A percentile compares a stretch with the other conserved stretches of the same genome.
These are phyloP conservation scores for Eurotiales sp. DNA, from an alignment of 2,329 filamentous ascomycete species.

Conservation along the genomic window DNA sequence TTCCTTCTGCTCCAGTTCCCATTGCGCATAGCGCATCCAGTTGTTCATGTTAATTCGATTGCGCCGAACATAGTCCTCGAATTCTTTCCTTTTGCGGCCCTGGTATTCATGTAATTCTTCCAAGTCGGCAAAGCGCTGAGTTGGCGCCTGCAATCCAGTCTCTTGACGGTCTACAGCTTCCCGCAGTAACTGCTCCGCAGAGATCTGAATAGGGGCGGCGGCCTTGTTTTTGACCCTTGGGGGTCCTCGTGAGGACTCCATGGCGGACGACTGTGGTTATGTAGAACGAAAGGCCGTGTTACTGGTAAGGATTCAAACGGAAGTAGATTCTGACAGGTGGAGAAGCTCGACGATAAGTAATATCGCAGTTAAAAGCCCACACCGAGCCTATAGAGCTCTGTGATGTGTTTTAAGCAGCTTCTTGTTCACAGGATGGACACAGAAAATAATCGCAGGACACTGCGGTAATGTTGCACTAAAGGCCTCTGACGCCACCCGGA, in stretches of 20 bases:
- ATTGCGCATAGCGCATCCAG: slow-evolving; percentile 96
- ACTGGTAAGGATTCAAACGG: not conserved
- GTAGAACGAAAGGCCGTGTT: not conserved
- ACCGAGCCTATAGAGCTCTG: slow-evolving; percentile 5
- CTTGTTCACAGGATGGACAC: slow-evolving; percentile 12
- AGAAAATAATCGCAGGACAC: slow-evolving; percentile 9
- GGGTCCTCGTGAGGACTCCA: slow-evolving; percentile 88
- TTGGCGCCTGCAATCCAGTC: slow-evolving; percentile 78
- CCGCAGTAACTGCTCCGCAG: slow-evolving; percentile 91
- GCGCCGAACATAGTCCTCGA: slow-evolving; percentile 94
- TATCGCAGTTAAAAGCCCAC: not conserved
- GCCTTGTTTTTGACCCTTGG: slow-evolving; percentile 99
- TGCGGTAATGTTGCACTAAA: slow-evolving; percentile 6
- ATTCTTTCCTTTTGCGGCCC: slow-evolving; percentile 91
- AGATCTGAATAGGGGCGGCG: slow-evolving; percentile 84
- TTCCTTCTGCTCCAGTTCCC: slow-evolving; percentile 98
- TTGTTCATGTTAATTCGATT: slow-evolving; percentile 97
- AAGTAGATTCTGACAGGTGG: not conserved
- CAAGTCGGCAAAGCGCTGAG: slow-evolving; percentile 90
- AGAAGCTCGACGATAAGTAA: not conserved
- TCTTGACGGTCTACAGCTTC: slow-evolving; percentile 98
- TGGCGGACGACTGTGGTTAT: slow-evolving; percentile 41
- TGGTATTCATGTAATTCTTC: slow-evolving; percentile 98
- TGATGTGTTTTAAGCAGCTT: not conserved
- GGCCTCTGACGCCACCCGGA: slow-evolving; percentile 20